Evolutionary conservation across 306 rosid species (phyloP).

Genomic region (Quillaja saponaria): DNA sequence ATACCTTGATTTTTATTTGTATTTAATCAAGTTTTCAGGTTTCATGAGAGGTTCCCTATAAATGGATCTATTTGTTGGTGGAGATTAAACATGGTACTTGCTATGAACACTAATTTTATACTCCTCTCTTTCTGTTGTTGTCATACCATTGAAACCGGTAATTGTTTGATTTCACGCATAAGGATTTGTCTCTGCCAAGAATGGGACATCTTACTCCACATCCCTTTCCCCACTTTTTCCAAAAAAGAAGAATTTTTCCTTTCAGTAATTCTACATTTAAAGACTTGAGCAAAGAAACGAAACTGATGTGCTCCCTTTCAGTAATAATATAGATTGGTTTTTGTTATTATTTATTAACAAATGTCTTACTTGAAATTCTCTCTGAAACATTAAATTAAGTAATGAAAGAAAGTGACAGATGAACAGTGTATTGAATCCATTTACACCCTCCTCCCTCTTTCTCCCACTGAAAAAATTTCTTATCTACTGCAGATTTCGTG

Average conservation of each 20-base stretch:
- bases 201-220: background rate
- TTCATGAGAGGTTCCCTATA: slow-evolving; percentile 12
- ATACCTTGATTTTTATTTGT: background rate
- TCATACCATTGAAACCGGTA: background rate
- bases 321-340: too few relatives aligned
- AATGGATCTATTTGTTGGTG: slow-evolving; percentile 16
- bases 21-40: slow-evolving; percentile 16
- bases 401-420: background rate
- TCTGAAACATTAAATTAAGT: background rate
- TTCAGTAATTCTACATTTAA: too few relatives aligned
- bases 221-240: background rate
- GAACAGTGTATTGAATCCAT: too few relatives aligned
- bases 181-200: background rate
- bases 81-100: slow-evolving; percentile 30
- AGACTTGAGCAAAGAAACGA: too few relatives aligned
- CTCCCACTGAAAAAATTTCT: slow-evolving; percentile 19
- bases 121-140: slow-evolving; percentile 7
- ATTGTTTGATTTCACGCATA: background rate
- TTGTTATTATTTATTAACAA: too few relatives aligned
- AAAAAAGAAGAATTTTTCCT: background rate
- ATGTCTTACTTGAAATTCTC: too few relatives aligned
- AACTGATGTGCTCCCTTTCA: too few relatives aligned
- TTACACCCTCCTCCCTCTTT: background rate
- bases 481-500: slow-evolving; percentile 41
- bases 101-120: slow-evolving; percentile 17